These are phyloP conservation scores for Alnus glutinosa DNA, from an alignment of 306 rosid genomes.

Conservation along the genomic window DNA sequence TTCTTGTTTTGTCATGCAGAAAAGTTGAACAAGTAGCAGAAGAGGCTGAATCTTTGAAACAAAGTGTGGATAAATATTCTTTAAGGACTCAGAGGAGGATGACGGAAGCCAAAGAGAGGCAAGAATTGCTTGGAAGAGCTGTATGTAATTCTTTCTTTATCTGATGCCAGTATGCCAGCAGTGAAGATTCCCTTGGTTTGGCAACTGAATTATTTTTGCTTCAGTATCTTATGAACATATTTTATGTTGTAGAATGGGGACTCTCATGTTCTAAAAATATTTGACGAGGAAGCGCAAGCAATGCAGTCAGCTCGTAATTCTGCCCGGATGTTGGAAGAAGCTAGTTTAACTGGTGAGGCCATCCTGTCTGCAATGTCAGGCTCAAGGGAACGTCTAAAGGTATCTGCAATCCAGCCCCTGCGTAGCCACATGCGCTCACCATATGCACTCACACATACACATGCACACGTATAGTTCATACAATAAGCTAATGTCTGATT, in stretches of 20 bases:
- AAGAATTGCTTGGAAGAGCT: constrained; percentile 69
- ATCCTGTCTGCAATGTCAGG: constrained; percentile 75
- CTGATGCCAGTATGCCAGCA: not conserved
- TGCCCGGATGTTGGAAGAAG: constrained; percentile 69
- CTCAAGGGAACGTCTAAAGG: constrained; percentile 90
- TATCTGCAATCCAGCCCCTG: constrained; percentile 27
- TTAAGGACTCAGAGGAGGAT: constrained; percentile 54
- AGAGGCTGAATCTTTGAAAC: constrained; percentile 74
- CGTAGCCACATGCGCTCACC: not conserved
- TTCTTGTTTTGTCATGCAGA: constrained; percentile 38
- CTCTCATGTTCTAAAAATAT: constrained; percentile 72
- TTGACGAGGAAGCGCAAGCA: constrained; percentile 83
- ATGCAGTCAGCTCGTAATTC: constrained; percentile 69
- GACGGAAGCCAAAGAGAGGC: constrained; percentile 77
- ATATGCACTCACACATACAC: not conserved
- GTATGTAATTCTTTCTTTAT: constrained; percentile 41
- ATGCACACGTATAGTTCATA: not conserved
- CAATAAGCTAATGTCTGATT: not conserved
- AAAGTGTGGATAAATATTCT: constrained; percentile 66
- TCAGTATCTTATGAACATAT: constrained; percentile 1
- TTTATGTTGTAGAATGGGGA: constrained; percentile 66
- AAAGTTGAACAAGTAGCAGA: constrained; percentile 86
- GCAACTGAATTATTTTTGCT: constrained; percentile 5
- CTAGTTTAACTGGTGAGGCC: constrained; percentile 73
- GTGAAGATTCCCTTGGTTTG: constrained; percentile 11